Evolutionary conservation across 306 rosid species (phyloP).

Genomic region (Prunus dulcis): DNA sequence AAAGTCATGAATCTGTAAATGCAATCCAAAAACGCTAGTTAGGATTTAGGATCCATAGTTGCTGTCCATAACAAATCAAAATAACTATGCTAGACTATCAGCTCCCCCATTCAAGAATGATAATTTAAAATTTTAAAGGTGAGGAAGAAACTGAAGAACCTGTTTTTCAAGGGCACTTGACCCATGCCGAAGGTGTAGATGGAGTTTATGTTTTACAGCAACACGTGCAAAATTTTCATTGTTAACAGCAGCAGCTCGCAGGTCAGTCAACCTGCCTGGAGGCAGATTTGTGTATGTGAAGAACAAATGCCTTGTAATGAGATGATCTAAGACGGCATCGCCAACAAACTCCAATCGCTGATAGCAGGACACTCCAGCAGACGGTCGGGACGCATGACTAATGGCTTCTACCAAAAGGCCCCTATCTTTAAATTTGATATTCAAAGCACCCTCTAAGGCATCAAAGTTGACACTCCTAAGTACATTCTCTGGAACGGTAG

Average conservation of each 20-base stretch:
- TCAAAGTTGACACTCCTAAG: conserved; percentile 75
- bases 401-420: conserved; percentile 90
- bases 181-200: conserved; percentile 91
- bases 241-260: conserved; percentile 99
- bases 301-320: conserved; percentile 89
- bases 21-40: conserved; percentile 13
- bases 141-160: conserved; percentile 36
- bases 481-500: conserved; percentile 66
- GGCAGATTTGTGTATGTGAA: conserved; percentile 92
- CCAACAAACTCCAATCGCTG: conserved; percentile 98
- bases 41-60: background rate
- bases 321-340: conserved; percentile 96
- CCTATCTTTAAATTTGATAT: conserved; percentile 62
- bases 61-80: background rate
- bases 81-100: background rate
- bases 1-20: conserved; percentile 80
- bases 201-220: conserved; percentile 86
- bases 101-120: conserved; percentile 15
- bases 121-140: conserved; percentile 9
- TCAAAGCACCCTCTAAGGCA: conserved; percentile 69
- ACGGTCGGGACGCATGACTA: conserved; percentile 97
- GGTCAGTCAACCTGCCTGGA: conserved; percentile 95
- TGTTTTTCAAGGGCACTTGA: conserved; percentile 93
- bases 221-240: conserved; percentile 99
- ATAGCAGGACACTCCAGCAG: conserved; percentile 96